phyloP scores from a whole-genome alignment of 768 basidiomycete species.

The Tricholoma hemisulphureum region DNA sequence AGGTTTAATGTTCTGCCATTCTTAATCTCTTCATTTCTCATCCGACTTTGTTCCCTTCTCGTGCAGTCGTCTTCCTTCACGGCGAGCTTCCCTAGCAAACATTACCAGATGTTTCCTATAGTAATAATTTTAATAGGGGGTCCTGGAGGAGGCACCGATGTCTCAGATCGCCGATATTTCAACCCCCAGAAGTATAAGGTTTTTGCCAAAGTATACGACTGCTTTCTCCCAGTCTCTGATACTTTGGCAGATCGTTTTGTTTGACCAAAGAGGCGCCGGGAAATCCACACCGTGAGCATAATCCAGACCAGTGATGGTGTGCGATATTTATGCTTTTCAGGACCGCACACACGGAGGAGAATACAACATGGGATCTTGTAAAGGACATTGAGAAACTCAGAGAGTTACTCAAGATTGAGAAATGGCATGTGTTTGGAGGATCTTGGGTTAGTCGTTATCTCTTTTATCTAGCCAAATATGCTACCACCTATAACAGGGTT shows the following conservation, averaged over 20 bases:
- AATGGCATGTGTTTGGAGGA: constrained; percentile 95
- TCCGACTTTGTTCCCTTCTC: neutral
- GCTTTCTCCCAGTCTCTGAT: neutral
- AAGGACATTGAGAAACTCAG: constrained; percentile 85
- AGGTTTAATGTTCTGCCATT: constrained; percentile 40
- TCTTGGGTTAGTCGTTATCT: constrained; percentile 67
- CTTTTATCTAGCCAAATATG: neutral
- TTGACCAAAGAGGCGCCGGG: constrained; percentile 89
- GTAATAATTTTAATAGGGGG: constrained; percentile 54
- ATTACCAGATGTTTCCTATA: constrained; percentile 1
- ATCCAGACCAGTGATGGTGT: neutral
- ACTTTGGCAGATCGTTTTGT: constrained; percentile 64
- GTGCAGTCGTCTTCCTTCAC: constrained; percentile 74
- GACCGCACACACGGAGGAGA: constrained; percentile 73
- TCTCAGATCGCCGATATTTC: constrained; percentile 74
- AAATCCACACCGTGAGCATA: constrained; percentile 75
- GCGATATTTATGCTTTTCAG: constrained; percentile 35
- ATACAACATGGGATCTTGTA: constrained; percentile 94
- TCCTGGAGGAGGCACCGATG: constrained; percentile 74
- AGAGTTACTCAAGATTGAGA: constrained; percentile 70
- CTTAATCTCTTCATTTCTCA: constrained; percentile 1
- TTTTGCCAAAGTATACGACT: neutral
- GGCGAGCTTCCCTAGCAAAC: constrained; percentile 38
- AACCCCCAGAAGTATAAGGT: constrained; percentile 85
- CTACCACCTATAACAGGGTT: constrained; percentile 50